Evolutionary conservation across 148 eudicot genomes (phyloP).

Genomic region (Heliosperma pusillum): DNA sequence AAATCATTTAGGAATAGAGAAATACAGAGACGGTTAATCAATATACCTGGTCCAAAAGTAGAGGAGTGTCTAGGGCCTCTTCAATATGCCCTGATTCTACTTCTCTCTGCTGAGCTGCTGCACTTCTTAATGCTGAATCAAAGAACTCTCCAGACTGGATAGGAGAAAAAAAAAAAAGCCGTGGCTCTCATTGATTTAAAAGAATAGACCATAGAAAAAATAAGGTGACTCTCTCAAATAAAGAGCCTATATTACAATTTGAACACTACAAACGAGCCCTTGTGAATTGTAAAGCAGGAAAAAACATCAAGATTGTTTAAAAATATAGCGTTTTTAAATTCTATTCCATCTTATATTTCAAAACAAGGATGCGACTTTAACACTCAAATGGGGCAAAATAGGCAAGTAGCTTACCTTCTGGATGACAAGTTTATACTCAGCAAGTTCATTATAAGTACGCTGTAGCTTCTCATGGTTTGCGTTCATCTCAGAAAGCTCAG

Average conservation of each 20-base stretch:
- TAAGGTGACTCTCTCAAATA: neutral
- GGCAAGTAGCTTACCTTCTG: constrained; percentile 48
- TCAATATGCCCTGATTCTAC: constrained; percentile 48
- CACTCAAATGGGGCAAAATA: neutral
- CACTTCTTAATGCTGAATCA: constrained; percentile 62
- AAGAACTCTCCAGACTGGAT: constrained; percentile 87
- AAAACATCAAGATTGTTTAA: constrained; percentile 85
- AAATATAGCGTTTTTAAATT: constrained; percentile 76
- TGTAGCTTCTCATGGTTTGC: constrained; percentile 79
- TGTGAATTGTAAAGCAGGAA: neutral
- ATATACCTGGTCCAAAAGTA: constrained; percentile 61
- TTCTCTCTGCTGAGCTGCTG: constrained; percentile 76
- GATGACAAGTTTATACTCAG: constrained; percentile 83
- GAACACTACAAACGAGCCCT: neutral
- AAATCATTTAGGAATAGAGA: neutral
- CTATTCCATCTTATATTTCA: constrained; percentile 66
- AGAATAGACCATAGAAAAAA: neutral
- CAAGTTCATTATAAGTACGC: constrained; percentile 77
- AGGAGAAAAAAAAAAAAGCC: neutral
- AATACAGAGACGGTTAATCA: neutral
- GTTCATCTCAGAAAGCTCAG: constrained; percentile 79
- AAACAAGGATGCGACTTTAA: neutral
- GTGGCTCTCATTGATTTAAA: neutral
- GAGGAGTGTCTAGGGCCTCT: constrained; percentile 78
- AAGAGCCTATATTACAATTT: neutral